These are phyloP conservation scores for Verticillium alfalfae DNA, from an alignment of 2,329 filamentous ascomycete genomes.

Conservation along the genomic window DNA sequence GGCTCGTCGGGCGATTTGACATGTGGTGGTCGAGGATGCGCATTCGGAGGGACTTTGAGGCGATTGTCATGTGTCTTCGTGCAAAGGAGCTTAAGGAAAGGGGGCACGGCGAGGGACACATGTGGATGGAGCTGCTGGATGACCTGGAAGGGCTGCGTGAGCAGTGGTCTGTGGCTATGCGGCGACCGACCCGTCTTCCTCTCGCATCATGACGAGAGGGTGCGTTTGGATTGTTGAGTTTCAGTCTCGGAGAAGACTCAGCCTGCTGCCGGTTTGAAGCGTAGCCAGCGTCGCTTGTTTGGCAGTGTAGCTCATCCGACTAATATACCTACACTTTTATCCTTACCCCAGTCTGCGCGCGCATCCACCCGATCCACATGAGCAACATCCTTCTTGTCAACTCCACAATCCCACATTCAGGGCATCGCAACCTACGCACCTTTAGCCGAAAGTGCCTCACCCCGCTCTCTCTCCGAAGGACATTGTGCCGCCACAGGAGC, in stretches of 20 bases:
- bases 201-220: not conserved
- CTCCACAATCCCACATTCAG: not conserved
- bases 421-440: not conserved
- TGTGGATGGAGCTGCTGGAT: constrained; percentile 15
- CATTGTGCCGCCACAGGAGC: not conserved
- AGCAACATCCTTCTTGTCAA: not conserved
- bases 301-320: too few relatives aligned
- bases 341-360: not conserved
- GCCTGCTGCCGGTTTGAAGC: too few relatives aligned
- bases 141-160: constrained; percentile 10
- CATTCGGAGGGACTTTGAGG: constrained; percentile 11
- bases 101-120: constrained; percentile 8
- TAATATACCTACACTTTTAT: not conserved
- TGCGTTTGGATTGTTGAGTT: not conserved
- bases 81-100: constrained; percentile 6
- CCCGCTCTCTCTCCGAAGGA: not conserved
- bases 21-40: constrained; percentile 16
- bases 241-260: too few relatives aligned
- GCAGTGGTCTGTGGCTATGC: not conserved
- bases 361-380: not conserved
- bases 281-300: too few relatives aligned
- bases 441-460: not conserved
- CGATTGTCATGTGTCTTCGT: constrained; percentile 12
- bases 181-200: not conserved
- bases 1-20: constrained; percentile 14